These are phyloP conservation scores for Solanum ahanhuiri DNA, from an alignment of 257 asterid species.

Conservation along the genomic window DNA sequence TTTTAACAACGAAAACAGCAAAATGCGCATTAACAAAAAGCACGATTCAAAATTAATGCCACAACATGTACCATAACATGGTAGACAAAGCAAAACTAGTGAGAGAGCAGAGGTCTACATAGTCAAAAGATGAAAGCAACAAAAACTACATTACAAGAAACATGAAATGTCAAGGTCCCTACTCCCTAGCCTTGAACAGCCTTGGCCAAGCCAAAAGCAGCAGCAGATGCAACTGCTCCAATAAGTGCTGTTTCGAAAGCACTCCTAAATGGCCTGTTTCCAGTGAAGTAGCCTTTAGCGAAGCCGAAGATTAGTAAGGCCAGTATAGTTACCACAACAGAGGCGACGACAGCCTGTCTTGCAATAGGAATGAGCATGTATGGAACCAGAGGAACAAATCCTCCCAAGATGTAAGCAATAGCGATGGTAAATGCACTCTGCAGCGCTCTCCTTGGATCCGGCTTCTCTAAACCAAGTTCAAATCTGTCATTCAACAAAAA, in stretches of 20 bases:
- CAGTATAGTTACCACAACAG: constrained; percentile 46
- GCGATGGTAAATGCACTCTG: constrained; percentile 87
- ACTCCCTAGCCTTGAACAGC: constrained; percentile 45
- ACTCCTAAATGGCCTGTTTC: constrained; percentile 51
- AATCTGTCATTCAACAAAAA: constrained; percentile 35
- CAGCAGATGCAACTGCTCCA: constrained; percentile 98
- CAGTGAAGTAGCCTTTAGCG: constrained; percentile 81
- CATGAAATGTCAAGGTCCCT: neutral
- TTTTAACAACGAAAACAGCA: neutral
- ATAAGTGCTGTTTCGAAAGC: constrained; percentile 72
- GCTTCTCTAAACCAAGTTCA: constrained; percentile 95
- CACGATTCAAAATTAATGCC: neutral
- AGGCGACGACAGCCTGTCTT: constrained; percentile 54
- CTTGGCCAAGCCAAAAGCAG: constrained; percentile 93
- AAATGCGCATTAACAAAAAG: neutral
- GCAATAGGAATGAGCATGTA: constrained; percentile 62
- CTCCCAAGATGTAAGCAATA: constrained; percentile 66
- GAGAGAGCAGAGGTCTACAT: neutral
- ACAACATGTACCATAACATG: neutral
- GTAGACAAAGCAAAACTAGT: neutral
- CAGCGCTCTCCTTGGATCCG: constrained; percentile 79
- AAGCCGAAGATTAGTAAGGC: constrained; percentile 73
- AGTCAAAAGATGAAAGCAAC: neutral
- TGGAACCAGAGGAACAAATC: constrained; percentile 75
- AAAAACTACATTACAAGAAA: neutral